A percentile compares a stretch with the other conserved stretches of the same genome.
These are phyloP conservation scores for Syncephalastrum sp. DNA, from an alignment of 371 early-diverging fungal genomes.

Conservation along the genomic window DNA sequence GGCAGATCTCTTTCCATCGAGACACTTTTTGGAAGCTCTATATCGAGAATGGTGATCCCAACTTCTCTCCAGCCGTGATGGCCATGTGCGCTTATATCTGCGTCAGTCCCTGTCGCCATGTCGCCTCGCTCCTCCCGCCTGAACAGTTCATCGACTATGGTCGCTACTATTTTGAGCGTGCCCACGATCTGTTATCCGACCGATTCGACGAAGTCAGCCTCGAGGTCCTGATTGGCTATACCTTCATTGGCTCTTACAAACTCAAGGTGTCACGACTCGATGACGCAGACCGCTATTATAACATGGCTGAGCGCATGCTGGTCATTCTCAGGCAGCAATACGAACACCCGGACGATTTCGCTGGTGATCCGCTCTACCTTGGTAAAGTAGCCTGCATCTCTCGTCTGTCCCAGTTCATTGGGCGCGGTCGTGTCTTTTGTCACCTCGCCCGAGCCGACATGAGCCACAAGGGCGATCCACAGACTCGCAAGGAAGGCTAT, in stretches of 20 bases:
- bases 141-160: slow-evolving; percentile 19
- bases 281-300: slow-evolving; percentile 17
- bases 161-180: slow-evolving; percentile 29
- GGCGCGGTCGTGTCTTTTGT: background rate
- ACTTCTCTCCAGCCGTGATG: slow-evolving; percentile 28
- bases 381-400: slow-evolving; percentile 1
- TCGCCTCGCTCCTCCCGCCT: slow-evolving; percentile 9
- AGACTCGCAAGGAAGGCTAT: no score
- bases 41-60: slow-evolving; percentile 5
- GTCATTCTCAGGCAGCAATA: slow-evolving; percentile 16
- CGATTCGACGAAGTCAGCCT: slow-evolving; percentile 33
- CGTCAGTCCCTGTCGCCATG: slow-evolving; percentile 29
- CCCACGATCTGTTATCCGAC: slow-evolving; percentile 27
- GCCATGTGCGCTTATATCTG: slow-evolving; percentile 29
- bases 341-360: background rate
- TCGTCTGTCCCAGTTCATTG: background rate
- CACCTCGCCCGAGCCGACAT: background rate
- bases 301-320: slow-evolving; percentile 29
- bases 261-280: slow-evolving; percentile 9
- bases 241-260: slow-evolving; percentile 26
- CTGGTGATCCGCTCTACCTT: slow-evolving; percentile 2
- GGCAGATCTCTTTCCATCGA: slow-evolving; percentile 21
- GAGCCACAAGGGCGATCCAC: no score
- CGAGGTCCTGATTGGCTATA: slow-evolving; percentile 25
- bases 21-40: slow-evolving; percentile 21